These are phyloP conservation scores for Pyricularia pennisetigena DNA, from an alignment of 2,329 filamentous ascomycete genomes.

Conservation along the genomic window DNA sequence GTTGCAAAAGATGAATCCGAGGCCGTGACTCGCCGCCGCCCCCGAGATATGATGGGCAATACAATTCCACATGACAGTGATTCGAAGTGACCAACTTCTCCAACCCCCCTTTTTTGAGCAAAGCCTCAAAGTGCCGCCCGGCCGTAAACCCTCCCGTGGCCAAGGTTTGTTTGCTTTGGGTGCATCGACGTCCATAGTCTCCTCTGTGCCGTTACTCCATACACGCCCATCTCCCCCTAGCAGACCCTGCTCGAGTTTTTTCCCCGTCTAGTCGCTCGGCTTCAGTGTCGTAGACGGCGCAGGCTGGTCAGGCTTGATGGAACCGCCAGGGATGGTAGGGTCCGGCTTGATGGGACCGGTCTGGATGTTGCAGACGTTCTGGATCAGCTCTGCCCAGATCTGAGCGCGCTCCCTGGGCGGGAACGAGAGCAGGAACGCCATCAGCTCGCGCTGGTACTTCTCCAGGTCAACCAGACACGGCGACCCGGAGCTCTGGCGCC, in stretches of 20 bases:
- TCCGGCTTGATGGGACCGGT: conserved; percentile 15
- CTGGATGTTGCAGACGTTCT: conserved; percentile 3
- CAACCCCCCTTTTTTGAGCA: neutral
- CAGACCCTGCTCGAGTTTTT: neutral
- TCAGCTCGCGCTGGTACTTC: conserved; percentile 1
- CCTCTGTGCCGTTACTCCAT: neutral
- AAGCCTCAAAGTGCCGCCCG: neutral
- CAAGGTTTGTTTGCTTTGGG: neutral
- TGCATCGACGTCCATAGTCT: neutral
- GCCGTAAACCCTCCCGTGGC: neutral
- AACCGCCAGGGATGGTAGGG: conserved; percentile 10
- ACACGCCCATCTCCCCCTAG: neutral
- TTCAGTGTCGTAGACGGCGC: neutral
- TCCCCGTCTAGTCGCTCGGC: conserved; percentile 1
- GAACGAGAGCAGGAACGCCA: conserved; percentile 1
- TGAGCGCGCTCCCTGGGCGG: neutral
- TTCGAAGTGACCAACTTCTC: neutral
- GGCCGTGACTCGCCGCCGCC: too few species aligned
- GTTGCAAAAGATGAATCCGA: neutral
- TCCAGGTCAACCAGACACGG: conserved; percentile 1
- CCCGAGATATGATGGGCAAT: neutral
- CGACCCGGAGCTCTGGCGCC: neutral
- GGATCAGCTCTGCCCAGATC: conserved; percentile 4
- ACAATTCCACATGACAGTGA: neutral
- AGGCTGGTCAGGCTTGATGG: conserved; percentile 13